phyloP scores from a whole-genome alignment of 768 basidiomycete species.

The Filobasidium floriforme region DNA sequence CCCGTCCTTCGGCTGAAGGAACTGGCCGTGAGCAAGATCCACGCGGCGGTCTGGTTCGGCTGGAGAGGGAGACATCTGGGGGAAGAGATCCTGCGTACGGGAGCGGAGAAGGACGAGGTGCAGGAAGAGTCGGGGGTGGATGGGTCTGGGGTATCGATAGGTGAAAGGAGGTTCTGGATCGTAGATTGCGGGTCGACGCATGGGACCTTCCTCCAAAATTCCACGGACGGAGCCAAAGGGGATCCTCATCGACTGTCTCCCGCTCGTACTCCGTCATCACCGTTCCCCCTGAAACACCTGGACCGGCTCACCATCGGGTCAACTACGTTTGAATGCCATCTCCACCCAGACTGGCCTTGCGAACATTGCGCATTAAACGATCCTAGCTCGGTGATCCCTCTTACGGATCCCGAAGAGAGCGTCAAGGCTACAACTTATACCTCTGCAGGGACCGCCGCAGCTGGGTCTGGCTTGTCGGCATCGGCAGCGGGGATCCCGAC shows the following conservation, averaged over 20 bases:
- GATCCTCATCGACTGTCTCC: constrained; percentile 28
- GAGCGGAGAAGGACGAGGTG: constrained; percentile 8
- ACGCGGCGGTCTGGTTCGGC: constrained; percentile 38
- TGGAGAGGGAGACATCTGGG: constrained; percentile 8
- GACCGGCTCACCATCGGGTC: constrained; percentile 29
- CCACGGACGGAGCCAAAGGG: constrained; percentile 1
- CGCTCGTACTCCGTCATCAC: constrained; percentile 32
- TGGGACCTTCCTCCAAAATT: constrained; percentile 32
- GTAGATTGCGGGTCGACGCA: constrained; percentile 44
- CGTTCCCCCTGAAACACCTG: constrained; percentile 28
- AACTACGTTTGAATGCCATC: constrained; percentile 34
- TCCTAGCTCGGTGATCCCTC: background rate
- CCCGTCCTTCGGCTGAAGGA: constrained; percentile 34
- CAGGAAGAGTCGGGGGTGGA: constrained; percentile 6
- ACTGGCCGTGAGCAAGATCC: constrained; percentile 41
- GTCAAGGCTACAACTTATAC: background rate
- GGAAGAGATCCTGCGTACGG: background rate
- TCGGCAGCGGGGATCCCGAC: background rate
- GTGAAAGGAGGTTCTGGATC: constrained; percentile 35
- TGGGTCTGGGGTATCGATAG: constrained; percentile 11
- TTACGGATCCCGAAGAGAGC: background rate
- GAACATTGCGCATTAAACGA: constrained; percentile 26
- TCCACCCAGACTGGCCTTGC: constrained; percentile 41
- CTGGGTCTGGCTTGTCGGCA: no score
- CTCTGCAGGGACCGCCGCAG: background rate